Evolutionary conservation across 108 stramenopile genomes (phyloP).

Genomic region (Conticribra weissflogii): DNA sequence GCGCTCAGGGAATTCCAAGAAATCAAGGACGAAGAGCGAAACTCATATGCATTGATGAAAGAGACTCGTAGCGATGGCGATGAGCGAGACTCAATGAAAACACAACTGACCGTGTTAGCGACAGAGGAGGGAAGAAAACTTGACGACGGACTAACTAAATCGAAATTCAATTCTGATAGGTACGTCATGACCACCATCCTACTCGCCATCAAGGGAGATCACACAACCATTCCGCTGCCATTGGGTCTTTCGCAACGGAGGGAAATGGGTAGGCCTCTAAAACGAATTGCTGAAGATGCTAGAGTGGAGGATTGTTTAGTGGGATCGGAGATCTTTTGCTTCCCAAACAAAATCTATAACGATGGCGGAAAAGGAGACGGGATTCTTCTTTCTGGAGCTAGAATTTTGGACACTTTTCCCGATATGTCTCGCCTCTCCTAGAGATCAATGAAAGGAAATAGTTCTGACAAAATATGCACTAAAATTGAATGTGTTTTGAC

Average conservation of each 20-base stretch:
- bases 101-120: no score
- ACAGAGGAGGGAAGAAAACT: background rate
- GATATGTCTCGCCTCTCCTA: constrained; percentile 30
- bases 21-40: constrained; percentile 22
- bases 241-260: constrained; percentile 24
- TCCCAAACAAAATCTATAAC: constrained; percentile 40
- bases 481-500: background rate
- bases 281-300: constrained; percentile 72
- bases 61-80: background rate
- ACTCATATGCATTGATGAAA: background rate
- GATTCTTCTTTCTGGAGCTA: constrained; percentile 18
- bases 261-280: constrained; percentile 66
- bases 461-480: background rate
- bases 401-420: constrained; percentile 29
- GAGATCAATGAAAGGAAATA: background rate
- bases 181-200: constrained; percentile 39
- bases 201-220: constrained; percentile 48
- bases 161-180: background rate
- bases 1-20: constrained; percentile 31
- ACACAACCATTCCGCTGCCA: constrained; percentile 31
- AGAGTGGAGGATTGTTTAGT: constrained; percentile 76
- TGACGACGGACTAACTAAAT: background rate
- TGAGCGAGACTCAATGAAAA: no score
- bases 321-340: constrained; percentile 77
- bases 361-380: background rate